Base-by-base conservation (phyloP, 2,329 filamentous ascomycete species). In the Claviceps sp. region DNA sequence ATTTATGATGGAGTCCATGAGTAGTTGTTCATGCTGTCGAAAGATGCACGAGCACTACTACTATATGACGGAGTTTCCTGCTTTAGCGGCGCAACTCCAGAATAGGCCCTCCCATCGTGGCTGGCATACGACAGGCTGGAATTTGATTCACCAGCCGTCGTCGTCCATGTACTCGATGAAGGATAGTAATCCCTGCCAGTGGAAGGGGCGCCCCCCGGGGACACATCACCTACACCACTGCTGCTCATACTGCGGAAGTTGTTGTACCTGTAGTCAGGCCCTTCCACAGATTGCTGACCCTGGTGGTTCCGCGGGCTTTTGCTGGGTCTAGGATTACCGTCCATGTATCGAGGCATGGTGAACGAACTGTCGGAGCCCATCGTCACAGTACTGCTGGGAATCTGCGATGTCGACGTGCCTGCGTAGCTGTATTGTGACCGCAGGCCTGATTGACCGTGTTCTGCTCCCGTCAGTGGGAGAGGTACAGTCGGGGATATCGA, bases 251-350 rank as follows among this genome's bases (percentile, higher is more conserved):
- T 55, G 13, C 62, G 59, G 52, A 67, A 70, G 2, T 76, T 70
- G 2, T 75, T 73, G 56, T 81, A 81, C 50, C 78, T 73, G 60
- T 81, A 81, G 59, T 81, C 78, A 0, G 75, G 66, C 4, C 70
- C 61, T 42, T 78, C 76, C 38, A 79, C 68, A 1, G 77, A 78
- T 49, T 75, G 74, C 56, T 80, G 75, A 61, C 70, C 73, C 11
- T 66, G 68, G 54, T 66, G 68, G 54, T 79, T 74, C 2, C 78
- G 72, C 0, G 78, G 76, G 57, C 76, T 78, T 64, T 81, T 81
- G 40, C 73, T 65, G 16, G 78, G 76, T 22, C 78, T 71, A 5
- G 74, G 70, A 56, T 74, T 77, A 46, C 52, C 45, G 60, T 81
- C 78, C 47, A 81, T 71, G 58, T 80, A 81, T 56, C 78, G 71